Evolutionary conservation across 2,329 filamentous ascomycete species (phyloP).

Genomic region (Hymenoscyphus salicellus): DNA sequence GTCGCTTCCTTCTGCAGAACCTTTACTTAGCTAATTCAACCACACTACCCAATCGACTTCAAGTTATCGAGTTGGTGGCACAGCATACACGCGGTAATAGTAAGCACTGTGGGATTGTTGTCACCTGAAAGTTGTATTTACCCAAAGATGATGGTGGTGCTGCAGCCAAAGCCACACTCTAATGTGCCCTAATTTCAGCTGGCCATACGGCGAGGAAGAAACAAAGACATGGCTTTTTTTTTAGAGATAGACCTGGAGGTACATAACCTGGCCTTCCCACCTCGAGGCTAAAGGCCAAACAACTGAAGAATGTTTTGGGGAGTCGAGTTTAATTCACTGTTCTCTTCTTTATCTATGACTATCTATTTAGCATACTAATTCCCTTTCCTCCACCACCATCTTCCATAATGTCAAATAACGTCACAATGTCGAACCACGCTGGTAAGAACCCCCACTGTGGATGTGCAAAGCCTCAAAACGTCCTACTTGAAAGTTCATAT

Average conservation of each 20-base stretch:
- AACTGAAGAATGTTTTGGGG: background rate
- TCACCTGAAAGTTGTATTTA: background rate
- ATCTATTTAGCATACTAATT: background rate
- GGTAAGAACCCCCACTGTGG: background rate
- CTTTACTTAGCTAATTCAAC: background rate
- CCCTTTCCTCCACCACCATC: background rate
- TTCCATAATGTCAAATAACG: background rate
- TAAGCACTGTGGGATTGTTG: background rate
- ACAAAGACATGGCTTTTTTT: background rate
- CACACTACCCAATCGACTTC: background rate
- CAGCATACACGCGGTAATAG: background rate
- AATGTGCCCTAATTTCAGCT: background rate
- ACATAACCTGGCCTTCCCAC: background rate
- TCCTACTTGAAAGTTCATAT: background rate
- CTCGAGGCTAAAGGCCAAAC: background rate
- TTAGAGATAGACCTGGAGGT: background rate
- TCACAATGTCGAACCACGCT: background rate
- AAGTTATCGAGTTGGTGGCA: background rate
- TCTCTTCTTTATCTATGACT: background rate
- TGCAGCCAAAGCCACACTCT: slow-evolving; percentile 1
- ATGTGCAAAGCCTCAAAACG: background rate
- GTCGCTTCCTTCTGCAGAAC: background rate
- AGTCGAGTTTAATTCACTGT: background rate
- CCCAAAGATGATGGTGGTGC: background rate
- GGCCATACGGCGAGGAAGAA: background rate